These are phyloP conservation scores for Penicillium soppii DNA, from an alignment of 495 filamentous ascomycete genomes.

Conservation along the genomic window DNA sequence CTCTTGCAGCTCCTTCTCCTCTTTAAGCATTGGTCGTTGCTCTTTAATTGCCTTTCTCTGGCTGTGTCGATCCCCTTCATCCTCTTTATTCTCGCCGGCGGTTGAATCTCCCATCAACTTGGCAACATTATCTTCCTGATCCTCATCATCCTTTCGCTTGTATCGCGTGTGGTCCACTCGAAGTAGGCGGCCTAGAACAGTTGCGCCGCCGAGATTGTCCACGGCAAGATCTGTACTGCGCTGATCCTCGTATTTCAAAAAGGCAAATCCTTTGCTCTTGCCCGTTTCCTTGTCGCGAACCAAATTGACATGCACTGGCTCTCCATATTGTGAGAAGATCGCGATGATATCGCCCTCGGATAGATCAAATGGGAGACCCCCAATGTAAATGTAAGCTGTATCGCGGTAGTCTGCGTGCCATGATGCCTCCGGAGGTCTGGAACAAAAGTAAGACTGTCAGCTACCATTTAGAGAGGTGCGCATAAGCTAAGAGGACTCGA, in stretches of 20 bases:
- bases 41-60: slow-evolving; percentile 46
- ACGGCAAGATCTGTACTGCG: slow-evolving; percentile 93
- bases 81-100: slow-evolving; percentile 28
- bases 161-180: slow-evolving; percentile 93
- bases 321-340: slow-evolving; percentile 96
- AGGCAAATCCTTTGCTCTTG: slow-evolving; percentile 89
- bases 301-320: slow-evolving; percentile 87
- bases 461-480: neutral
- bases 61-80: slow-evolving; percentile 36
- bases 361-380: slow-evolving; percentile 89
- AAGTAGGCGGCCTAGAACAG: slow-evolving; percentile 74
- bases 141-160: slow-evolving; percentile 83
- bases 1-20: slow-evolving; percentile 74
- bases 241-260: slow-evolving; percentile 98
- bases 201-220: slow-evolving; percentile 88
- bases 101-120: slow-evolving; percentile 34
- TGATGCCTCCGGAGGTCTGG: slow-evolving; percentile 79
- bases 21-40: slow-evolving; percentile 52
- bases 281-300: slow-evolving; percentile 93
- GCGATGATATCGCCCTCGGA: slow-evolving; percentile 95
- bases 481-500: neutral
- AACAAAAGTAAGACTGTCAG: slow-evolving; percentile 18
- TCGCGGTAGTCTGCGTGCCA: slow-evolving; percentile 98
- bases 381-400: slow-evolving; percentile 95
- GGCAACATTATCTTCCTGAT: slow-evolving; percentile 59